A percentile compares a stretch with the other conserved stretches of the same genome.
Conservation (phyloP, 2,329 filamentous ascomycete species). For the Neodidymelliopsis sp. region DNA sequence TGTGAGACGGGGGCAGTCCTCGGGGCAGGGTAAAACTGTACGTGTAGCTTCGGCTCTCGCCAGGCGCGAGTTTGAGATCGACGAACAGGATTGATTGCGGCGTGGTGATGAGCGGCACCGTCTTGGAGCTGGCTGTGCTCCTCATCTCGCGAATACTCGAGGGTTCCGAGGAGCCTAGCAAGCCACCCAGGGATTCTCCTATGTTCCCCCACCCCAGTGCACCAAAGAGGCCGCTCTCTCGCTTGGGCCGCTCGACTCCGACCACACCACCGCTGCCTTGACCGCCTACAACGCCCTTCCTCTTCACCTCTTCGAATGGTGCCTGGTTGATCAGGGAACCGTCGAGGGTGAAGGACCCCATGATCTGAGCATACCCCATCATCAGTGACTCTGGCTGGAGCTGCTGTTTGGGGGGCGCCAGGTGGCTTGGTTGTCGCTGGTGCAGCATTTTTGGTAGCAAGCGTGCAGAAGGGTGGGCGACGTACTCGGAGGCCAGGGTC, state of each 20-base stretch:
- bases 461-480: conserved; percentile 56
- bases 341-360: conserved; percentile 90
- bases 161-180: conserved; percentile 85
- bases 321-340: conserved; percentile 88
- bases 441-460: conserved; percentile 54
- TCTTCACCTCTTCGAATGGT: conserved; percentile 94
- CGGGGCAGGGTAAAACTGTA: conserved; percentile 87
- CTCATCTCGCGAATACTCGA: conserved; percentile 97
- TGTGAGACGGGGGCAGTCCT: conserved; percentile 89
- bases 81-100: conserved; percentile 97
- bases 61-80: conserved; percentile 84
- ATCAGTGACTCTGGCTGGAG: conserved; percentile 78
- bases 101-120: conserved; percentile 90
- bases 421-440: conserved; percentile 40
- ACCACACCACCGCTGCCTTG: conserved; percentile 85
- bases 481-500: conserved; percentile 89
- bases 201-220: conserved; percentile 88
- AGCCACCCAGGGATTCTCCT: conserved; percentile 84
- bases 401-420: conserved; percentile 41
- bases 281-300: conserved; percentile 87
- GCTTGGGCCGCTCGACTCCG: conserved; percentile 76
- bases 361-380: conserved; percentile 97
- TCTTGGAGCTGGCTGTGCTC: conserved; percentile 82
- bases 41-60: conserved; percentile 85
- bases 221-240: conserved; percentile 80